Evolutionary conservation across 495 filamentous ascomycete species (phyloP).

Genomic region (Niebla homalea): DNA sequence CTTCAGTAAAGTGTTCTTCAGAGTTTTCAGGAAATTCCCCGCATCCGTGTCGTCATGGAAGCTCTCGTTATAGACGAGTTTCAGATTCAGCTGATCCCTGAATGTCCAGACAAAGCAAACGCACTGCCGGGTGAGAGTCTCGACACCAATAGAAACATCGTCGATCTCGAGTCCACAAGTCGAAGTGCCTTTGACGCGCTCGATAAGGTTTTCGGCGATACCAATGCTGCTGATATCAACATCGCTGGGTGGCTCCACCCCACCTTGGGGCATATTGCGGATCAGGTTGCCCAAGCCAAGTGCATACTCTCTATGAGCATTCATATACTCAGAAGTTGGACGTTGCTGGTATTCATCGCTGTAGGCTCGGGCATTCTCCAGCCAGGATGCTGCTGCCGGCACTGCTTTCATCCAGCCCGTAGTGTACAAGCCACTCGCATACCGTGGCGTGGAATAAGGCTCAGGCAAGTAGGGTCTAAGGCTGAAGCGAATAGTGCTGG

Average conservation of each 20-base stretch:
- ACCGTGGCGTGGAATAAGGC: constrained; percentile 17
- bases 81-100: constrained; percentile 17
- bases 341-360: constrained; percentile 18
- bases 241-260: constrained; percentile 17
- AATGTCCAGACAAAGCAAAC: constrained; percentile 20
- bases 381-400: constrained; percentile 15
- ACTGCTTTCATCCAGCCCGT: constrained; percentile 18
- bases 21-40: constrained; percentile 8
- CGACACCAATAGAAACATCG: constrained; percentile 16
- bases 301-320: constrained; percentile 21
- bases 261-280: constrained; percentile 8
- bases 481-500: constrained; percentile 23
- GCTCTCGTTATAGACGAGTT: constrained; percentile 24
- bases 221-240: constrained; percentile 24
- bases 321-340: constrained; percentile 14
- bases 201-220: constrained; percentile 16
- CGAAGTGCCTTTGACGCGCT: constrained; percentile 17
- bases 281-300: constrained; percentile 8
- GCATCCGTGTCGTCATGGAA: constrained; percentile 16
- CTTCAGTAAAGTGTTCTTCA: constrained; percentile 1
- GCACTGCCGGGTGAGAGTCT: constrained; percentile 16
- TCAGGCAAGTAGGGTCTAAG: constrained; percentile 19
- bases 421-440: constrained; percentile 20
- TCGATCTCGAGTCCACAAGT: constrained; percentile 13
- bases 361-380: constrained; percentile 19